These are phyloP conservation scores for Apiotrichum laibachii DNA, from an alignment of 1,284 basidiomycete species.

Conservation along the genomic window DNA sequence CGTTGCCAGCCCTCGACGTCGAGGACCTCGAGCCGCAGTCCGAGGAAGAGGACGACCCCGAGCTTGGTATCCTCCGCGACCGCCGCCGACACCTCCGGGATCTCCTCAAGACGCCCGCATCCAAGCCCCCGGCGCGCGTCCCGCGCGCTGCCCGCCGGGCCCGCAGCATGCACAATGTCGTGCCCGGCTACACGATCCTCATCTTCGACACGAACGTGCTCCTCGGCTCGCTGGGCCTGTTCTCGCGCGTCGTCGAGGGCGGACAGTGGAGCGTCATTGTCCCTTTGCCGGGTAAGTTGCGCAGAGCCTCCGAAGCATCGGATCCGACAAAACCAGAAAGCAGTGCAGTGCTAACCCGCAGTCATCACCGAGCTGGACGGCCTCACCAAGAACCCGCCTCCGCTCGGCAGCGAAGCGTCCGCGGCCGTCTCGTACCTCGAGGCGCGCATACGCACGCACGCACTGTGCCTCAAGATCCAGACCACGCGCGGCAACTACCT, in stretches of 20 bases:
- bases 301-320: too few species aligned
- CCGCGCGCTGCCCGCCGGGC: not conserved
- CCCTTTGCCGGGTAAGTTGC: slow-evolving; percentile 64
- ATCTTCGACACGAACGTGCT: slow-evolving; percentile 94
- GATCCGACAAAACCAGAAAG: not conserved
- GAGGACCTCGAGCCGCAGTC: slow-evolving; percentile 61
- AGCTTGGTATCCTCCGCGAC: slow-evolving; percentile 68
- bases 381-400: slow-evolving; percentile 64
- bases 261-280: slow-evolving; percentile 83
- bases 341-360: not conserved
- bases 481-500: slow-evolving; percentile 94
- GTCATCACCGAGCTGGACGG: slow-evolving; percentile 97
- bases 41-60: slow-evolving; percentile 62
- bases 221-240: slow-evolving; percentile 69
- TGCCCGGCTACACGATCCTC: slow-evolving; percentile 83
- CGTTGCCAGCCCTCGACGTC: slow-evolving; percentile 45
- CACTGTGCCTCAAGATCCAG: slow-evolving; percentile 82
- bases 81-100: slow-evolving; percentile 51
- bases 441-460: slow-evolving; percentile 69
- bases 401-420: slow-evolving; percentile 64
- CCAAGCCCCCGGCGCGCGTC: not conserved
- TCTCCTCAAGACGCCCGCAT: slow-evolving; percentile 29
- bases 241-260: slow-evolving; percentile 74
- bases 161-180: slow-evolving; percentile 50
- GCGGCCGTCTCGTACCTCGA: slow-evolving; percentile 72